phyloP scores from a whole-genome alignment of 2,329 filamentous ascomycete genomes.

The Aspergillus quadrilineatus region DNA sequence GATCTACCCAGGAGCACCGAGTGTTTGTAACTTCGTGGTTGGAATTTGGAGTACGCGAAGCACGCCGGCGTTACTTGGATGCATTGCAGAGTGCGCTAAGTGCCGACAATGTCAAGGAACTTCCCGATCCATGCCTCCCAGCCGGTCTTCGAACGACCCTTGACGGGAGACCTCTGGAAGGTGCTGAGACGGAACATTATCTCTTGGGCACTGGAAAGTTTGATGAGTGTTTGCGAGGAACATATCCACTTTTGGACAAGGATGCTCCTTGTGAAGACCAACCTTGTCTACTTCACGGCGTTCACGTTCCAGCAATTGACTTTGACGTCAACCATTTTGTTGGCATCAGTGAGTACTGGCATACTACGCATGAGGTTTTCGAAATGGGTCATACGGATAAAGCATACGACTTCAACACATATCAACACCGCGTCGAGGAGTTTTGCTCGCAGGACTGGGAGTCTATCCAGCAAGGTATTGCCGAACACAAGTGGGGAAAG shows the following conservation, averaged over 20 bases:
- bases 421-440: conserved; percentile 77
- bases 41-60: conserved; percentile 94
- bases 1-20: conserved; percentile 72
- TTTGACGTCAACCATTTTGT: conserved; percentile 98
- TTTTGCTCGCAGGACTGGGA: conserved; percentile 86
- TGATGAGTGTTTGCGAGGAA: conserved; percentile 75
- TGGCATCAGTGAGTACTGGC: conserved; percentile 98
- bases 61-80: conserved; percentile 79
- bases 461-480: conserved; percentile 66
- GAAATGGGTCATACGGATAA: conserved; percentile 71
- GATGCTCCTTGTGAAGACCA: conserved; percentile 77
- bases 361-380: conserved; percentile 95
- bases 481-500: conserved; percentile 67
- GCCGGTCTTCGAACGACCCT: conserved; percentile 69
- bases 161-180: conserved; percentile 62
- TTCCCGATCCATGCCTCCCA: conserved; percentile 90
- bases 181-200: conserved; percentile 45
- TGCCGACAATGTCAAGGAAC: conserved; percentile 59
- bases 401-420: conserved; percentile 85
- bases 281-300: conserved; percentile 85
- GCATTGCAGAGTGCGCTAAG: conserved; percentile 66
- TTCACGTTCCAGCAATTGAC: conserved; percentile 92
- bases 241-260: conserved; percentile 84
- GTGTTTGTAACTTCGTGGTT: conserved; percentile 97
- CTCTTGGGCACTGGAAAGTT: conserved; percentile 85